A percentile compares a stretch with the other conserved stretches of the same genome.
Evolutionary conservation across 805 yeast species (phyloP).

Genomic region (Metschnikowia proteae): DNA sequence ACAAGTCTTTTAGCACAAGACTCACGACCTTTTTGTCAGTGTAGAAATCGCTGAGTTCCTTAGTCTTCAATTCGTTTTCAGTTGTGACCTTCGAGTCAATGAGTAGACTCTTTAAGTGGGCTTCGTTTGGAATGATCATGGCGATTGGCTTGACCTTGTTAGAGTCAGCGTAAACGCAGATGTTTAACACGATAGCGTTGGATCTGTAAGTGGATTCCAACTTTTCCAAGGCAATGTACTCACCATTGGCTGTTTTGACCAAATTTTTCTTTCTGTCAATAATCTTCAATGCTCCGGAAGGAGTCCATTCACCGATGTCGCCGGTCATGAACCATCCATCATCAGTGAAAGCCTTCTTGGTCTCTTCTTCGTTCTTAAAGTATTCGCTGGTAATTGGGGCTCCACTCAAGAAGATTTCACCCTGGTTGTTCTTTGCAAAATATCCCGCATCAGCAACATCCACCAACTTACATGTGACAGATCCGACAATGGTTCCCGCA

Average conservation of each 20-base stretch:
- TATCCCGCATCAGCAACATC: conserved; percentile 93
- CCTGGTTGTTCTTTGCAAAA: conserved; percentile 84
- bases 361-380: conserved; percentile 79
- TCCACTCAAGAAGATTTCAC: conserved; percentile 85
- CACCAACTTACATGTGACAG: conserved; percentile 81
- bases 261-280: conserved; percentile 95
- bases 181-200: conserved; percentile 66
- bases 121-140: conserved; percentile 78
- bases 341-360: conserved; percentile 68
- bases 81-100: conserved; percentile 50
- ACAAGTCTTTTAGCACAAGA: conserved; percentile 54
- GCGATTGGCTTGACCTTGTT: conserved; percentile 88
- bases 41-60: conserved; percentile 46
- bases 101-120: conserved; percentile 51
- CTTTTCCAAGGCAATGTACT: conserved; percentile 94
- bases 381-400: conserved; percentile 70
- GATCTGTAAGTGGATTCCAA: conserved; percentile 89
- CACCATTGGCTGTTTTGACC: conserved; percentile 95
- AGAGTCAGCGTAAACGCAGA: conserved; percentile 92
- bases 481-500: conserved; percentile 79
- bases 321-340: conserved; percentile 97
- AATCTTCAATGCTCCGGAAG: conserved; percentile 71
- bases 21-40: conserved; percentile 53
- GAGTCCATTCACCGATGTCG: conserved; percentile 92
- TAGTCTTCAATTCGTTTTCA: conserved; percentile 43